Percentiles rank a stretch among this genome's conserved stretches.
These are phyloP conservation scores for Pogostemon cablin DNA, from an alignment of 257 asterid species.

Conservation along the genomic window DNA sequence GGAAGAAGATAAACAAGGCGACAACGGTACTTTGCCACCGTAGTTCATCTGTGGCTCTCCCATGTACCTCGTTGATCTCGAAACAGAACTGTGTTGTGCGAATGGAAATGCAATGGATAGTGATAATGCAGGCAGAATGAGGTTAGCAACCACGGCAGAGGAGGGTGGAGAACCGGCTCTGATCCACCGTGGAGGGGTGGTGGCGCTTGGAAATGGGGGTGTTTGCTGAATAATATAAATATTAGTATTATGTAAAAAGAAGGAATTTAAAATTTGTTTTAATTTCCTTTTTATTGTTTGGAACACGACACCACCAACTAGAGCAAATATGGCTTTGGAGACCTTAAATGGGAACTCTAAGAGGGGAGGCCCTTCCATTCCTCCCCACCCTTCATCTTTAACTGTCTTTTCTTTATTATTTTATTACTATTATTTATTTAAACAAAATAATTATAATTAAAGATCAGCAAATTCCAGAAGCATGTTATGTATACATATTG, in stretches of 20 bases:
- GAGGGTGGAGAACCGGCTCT: constrained; percentile 37
- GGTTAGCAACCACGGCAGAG: constrained; percentile 39
- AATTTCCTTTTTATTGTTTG: background rate
- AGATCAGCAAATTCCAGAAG: background rate
- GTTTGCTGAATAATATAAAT: background rate
- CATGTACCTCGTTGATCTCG: constrained; percentile 4
- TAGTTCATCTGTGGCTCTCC: constrained; percentile 14
- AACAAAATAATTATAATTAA: background rate
- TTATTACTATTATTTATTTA: background rate
- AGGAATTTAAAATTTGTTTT: background rate
- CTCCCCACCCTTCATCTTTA: constrained; percentile 41
- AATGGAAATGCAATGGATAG: background rate
- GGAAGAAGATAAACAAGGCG: constrained; percentile 23
- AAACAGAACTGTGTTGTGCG: background rate
- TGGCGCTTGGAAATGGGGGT: constrained; percentile 23
- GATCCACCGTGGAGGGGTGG: constrained; percentile 46
- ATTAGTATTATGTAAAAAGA: background rate
- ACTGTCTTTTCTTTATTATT: constrained; percentile 26
- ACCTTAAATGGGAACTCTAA: constrained; percentile 25
- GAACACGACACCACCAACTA: constrained; percentile 30
- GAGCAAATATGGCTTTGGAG: constrained; percentile 24
- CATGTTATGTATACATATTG: background rate
- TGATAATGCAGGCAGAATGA: background rate
- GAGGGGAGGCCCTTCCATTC: constrained; percentile 37
- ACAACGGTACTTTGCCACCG: background rate